Conservation (phyloP, 345 rosid genomes). For the Dipteronia dyeriana region DNA sequence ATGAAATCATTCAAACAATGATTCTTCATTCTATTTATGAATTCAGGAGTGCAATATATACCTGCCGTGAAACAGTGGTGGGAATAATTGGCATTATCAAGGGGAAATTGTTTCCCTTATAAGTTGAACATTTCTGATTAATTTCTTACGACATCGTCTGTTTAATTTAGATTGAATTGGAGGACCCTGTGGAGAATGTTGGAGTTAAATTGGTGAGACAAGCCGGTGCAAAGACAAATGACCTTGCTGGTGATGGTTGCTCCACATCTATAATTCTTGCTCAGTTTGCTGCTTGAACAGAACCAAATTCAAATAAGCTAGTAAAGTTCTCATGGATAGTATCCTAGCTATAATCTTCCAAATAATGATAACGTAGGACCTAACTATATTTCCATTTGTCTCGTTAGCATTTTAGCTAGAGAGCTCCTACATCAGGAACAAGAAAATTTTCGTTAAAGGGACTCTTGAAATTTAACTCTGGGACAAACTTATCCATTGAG, state of each 20-base stretch:
- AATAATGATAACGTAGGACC: background rate
- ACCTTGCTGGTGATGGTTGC: constrained; percentile 95
- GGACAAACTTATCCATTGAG: background rate
- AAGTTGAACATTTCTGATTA: constrained; percentile 10
- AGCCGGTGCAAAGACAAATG: constrained; percentile 95
- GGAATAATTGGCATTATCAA: background rate
- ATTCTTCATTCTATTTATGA: background rate
- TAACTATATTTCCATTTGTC: background rate
- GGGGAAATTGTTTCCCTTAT: background rate
- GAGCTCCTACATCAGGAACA: background rate
- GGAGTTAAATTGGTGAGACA: constrained; percentile 97
- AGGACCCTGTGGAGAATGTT: constrained; percentile 89
- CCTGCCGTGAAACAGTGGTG: background rate
- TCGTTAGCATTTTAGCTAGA: background rate
- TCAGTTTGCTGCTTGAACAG: constrained; percentile 17
- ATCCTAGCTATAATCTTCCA: background rate
- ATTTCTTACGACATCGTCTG: background rate
- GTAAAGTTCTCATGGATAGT: constrained; percentile 5
- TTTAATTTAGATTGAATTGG: constrained; percentile 74
- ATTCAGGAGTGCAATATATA: too few species aligned
- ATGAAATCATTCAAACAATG: too few species aligned
- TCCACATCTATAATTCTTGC: constrained; percentile 90
- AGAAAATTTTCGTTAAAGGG: background rate
- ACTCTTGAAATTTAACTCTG: background rate
- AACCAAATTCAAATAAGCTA: background rate